Percentiles rank a stretch among this genome's conserved stretches.
Conservation (phyloP, 2,329 filamentous ascomycete species). For the Cladosporium sp. region DNA sequence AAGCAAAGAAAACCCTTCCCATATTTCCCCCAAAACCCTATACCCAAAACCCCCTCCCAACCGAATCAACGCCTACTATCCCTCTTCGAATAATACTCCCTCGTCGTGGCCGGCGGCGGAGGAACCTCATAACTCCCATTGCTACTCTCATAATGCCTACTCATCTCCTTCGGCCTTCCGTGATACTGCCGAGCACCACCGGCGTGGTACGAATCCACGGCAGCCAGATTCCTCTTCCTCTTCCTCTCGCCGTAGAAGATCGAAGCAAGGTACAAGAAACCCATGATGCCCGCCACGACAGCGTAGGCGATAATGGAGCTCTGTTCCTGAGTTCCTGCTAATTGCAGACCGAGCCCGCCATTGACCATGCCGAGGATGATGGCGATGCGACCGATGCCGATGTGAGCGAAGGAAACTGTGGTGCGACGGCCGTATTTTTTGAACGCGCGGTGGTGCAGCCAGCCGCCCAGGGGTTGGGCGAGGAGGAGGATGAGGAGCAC, state of each 20-base stretch:
- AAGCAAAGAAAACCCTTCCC: no score
- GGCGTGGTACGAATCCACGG: no score
- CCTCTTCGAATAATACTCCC: constrained; percentile 4
- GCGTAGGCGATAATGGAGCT: constrained; percentile 41
- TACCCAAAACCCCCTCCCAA: no score
- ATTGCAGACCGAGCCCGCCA: constrained; percentile 50
- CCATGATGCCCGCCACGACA: constrained; percentile 46
- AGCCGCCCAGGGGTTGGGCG: constrained; percentile 51
- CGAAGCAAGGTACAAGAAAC: constrained; percentile 35
- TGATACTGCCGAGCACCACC: neutral
- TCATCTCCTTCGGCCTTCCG: neutral
- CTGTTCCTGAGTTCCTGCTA: constrained; percentile 35
- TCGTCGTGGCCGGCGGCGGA: neutral
- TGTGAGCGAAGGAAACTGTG: constrained; percentile 39
- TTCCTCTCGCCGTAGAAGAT: constrained; percentile 28
- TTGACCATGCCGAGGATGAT: constrained; percentile 53
- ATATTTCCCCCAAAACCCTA: no score
- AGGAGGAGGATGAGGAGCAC: constrained; percentile 47
- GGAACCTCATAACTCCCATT: constrained; percentile 1
- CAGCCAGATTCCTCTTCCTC: constrained; percentile 12
- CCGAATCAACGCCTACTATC: constrained; percentile 5
- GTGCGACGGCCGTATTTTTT: constrained; percentile 43
- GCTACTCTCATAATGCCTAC: neutral
- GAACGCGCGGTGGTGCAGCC: constrained; percentile 49
- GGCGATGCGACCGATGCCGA: constrained; percentile 29